Evolutionary conservation across 2,329 filamentous ascomycete genomes (phyloP).

Genomic region (Ceratocystis cacaofunesta): DNA sequence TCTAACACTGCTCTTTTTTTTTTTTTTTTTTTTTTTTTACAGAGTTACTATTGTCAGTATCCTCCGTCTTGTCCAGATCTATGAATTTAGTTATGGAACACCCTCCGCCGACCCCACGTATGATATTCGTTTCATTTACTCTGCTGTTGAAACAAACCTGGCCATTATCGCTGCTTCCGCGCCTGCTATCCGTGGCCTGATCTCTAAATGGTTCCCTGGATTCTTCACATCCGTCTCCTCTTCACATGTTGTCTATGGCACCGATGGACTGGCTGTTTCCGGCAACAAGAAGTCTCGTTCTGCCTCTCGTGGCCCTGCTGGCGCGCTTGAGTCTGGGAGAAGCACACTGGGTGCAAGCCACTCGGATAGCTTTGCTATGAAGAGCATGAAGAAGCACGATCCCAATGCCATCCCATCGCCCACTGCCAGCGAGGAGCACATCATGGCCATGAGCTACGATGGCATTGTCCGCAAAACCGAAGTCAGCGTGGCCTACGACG

Average conservation of each 20-base stretch:
- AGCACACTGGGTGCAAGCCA: conserved; percentile 11
- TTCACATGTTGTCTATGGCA: conserved; percentile 5
- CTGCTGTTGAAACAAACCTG: conserved; percentile 26
- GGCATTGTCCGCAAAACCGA: conserved; percentile 28
- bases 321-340: neutral
- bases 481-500: conserved; percentile 21
- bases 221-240: conserved; percentile 20
- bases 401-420: conserved; percentile 25
- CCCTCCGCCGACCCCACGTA: conserved; percentile 20
- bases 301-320: neutral
- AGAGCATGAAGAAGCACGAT: conserved; percentile 22
- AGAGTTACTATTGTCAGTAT: conserved; percentile 25
- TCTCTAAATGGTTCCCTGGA: conserved; percentile 24
- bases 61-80: conserved; percentile 23
- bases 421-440: conserved; percentile 26
- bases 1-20: neutral
- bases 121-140: conserved; percentile 24
- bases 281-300: conserved; percentile 17
- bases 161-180: conserved; percentile 27
- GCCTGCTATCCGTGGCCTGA: conserved; percentile 26
- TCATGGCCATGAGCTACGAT: conserved; percentile 25
- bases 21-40: neutral
- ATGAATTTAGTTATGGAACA: conserved; percentile 13
- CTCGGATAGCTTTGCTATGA: conserved; percentile 19
- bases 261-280: conserved; percentile 15